Conservation (phyloP, 352 stramenopile species). For the Globisporangium solare region DNA sequence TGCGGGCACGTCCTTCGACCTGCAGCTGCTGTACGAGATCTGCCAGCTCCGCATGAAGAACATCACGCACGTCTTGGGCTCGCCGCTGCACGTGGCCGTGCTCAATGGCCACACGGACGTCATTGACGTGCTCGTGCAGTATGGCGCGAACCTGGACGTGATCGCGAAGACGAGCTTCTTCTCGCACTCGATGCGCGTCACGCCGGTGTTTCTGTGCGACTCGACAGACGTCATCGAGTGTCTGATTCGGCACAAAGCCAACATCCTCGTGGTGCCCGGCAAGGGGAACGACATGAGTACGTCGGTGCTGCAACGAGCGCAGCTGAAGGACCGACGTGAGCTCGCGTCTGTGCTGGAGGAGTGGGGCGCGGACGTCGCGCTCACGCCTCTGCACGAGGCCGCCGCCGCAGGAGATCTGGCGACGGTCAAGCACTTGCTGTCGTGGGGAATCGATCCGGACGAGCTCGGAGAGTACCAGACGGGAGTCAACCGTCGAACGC, state of each 20-base stretch:
- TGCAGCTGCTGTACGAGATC: slow-evolving; percentile 64
- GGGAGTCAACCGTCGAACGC: slow-evolving; percentile 52
- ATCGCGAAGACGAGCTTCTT: slow-evolving; percentile 62
- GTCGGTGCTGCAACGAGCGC: slow-evolving; percentile 66
- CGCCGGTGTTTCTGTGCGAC: slow-evolving; percentile 70
- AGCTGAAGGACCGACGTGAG: slow-evolving; percentile 53
- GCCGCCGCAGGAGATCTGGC: slow-evolving; percentile 50
- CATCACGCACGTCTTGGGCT: slow-evolving; percentile 57
- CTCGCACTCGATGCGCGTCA: slow-evolving; percentile 57
- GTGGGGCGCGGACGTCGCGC: slow-evolving; percentile 71
- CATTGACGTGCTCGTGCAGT: slow-evolving; percentile 53
- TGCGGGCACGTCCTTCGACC: slow-evolving; percentile 44
- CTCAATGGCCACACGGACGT: slow-evolving; percentile 56
- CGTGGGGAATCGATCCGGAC: slow-evolving; percentile 48
- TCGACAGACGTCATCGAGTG: slow-evolving; percentile 61
- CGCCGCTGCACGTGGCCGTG: slow-evolving; percentile 69
- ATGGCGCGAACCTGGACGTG: slow-evolving; percentile 56
- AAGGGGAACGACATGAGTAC: slow-evolving; percentile 58
- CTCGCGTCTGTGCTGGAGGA: slow-evolving; percentile 56
- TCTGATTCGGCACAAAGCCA: slow-evolving; percentile 59
- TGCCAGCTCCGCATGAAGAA: slow-evolving; percentile 60
- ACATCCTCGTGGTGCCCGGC: slow-evolving; percentile 62
- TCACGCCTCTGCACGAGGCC: slow-evolving; percentile 72
- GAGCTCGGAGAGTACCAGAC: slow-evolving; percentile 68
- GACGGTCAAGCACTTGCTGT: slow-evolving; percentile 48